phyloP scores from a whole-genome alignment of 495 filamentous ascomycete species.

The Penicillium herquei region DNA sequence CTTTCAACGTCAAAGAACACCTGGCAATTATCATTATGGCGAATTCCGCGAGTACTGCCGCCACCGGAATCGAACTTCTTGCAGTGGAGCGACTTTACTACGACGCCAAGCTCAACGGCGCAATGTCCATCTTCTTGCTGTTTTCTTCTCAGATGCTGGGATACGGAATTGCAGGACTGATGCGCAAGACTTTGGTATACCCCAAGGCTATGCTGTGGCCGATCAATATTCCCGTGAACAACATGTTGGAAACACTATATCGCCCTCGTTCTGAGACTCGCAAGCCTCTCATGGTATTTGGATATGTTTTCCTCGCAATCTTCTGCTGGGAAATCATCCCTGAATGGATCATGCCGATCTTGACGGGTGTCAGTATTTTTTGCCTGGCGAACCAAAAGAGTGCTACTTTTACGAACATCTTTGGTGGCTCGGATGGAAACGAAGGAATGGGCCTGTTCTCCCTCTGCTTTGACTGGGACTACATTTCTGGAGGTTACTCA shows the following conservation, averaged over 20 bases:
- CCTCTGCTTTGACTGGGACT: conserved; percentile 1
- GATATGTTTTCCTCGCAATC: neutral
- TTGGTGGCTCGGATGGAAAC: conserved; percentile 1
- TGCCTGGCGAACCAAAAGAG: conserved; percentile 3
- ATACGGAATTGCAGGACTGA: neutral
- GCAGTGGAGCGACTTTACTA: conserved; percentile 2
- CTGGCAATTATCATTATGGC: conserved; percentile 3
- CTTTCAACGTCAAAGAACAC: conserved; percentile 1
- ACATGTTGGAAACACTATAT: conserved; percentile 4
- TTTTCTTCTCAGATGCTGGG: conserved; percentile 3
- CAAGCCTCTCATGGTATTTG: neutral
- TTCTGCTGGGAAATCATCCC: conserved; percentile 2
- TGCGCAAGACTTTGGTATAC: conserved; percentile 3
- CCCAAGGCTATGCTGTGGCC: conserved; percentile 3
- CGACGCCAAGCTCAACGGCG: conserved; percentile 1
- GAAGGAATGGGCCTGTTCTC: conserved; percentile 4
- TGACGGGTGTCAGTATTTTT: conserved; percentile 2
- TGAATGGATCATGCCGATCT: conserved; percentile 2
- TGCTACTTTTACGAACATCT: neutral
- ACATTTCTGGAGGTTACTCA: conserved; percentile 8
- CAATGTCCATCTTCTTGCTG: neutral
- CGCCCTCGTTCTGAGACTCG: conserved; percentile 1
- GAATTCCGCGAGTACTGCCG: conserved; percentile 2
- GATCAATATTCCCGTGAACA: neutral
- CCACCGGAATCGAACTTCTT: neutral